phyloP scores from a whole-genome alignment of 2,329 filamentous ascomycete genomes.

The Pestalotiopsis sp. region DNA sequence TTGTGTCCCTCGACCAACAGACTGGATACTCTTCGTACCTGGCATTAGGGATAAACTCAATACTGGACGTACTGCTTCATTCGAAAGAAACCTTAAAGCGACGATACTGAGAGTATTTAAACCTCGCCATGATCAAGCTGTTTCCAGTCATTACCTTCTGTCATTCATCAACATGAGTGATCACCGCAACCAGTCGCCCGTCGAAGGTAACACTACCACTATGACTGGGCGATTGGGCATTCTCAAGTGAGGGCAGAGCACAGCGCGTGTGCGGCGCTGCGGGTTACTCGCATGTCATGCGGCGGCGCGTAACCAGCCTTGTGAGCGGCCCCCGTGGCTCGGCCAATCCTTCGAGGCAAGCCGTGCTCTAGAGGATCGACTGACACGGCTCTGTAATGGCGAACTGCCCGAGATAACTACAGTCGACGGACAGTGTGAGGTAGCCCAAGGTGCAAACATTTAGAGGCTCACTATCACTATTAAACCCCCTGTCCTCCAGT shows the following conservation, averaged over 20 bases:
- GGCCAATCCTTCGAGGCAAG: constrained; percentile 11
- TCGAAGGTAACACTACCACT: not conserved
- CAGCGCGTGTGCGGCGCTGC: not conserved
- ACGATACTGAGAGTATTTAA: too few species aligned
- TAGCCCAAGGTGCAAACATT: not conserved
- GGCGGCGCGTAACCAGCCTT: not conserved
- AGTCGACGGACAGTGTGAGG: constrained; percentile 3
- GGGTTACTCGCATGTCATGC: not conserved
- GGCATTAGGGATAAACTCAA: too few species aligned
- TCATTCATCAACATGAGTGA: not conserved
- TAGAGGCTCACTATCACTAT: not conserved
- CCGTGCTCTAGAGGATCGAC: not conserved
- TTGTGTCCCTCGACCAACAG: too few species aligned
- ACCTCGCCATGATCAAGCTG: too few species aligned
- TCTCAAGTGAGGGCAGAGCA: not conserved
- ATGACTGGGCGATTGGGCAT: not conserved
- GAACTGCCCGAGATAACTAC: not conserved
- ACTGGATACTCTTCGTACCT: too few species aligned
- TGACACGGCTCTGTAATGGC: not conserved
- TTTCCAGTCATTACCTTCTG: not conserved
- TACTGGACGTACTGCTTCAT: too few species aligned
- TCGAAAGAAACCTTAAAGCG: too few species aligned
- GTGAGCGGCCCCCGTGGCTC: constrained; percentile 4
- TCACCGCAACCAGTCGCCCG: not conserved
- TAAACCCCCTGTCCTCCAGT: not conserved